Percentiles rank a stretch among this genome's conserved stretches.
phyloP scores from a whole-genome alignment of 2,329 filamentous ascomycete species.

The Chaetoscypha palmicola region DNA sequence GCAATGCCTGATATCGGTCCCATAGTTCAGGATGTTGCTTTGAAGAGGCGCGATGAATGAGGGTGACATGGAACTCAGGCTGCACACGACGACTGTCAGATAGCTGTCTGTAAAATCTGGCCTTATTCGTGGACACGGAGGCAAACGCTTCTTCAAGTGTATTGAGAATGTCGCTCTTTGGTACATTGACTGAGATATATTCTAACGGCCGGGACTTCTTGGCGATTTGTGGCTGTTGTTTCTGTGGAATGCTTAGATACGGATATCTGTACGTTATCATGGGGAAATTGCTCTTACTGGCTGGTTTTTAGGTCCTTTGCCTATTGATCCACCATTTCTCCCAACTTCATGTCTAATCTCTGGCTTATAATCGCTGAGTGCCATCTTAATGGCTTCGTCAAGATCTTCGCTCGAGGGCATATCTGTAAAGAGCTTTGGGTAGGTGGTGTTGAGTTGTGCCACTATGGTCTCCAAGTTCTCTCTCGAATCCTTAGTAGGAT shows the following conservation, averaged over 20 bases:
- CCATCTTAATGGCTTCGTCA: conserved; percentile 69
- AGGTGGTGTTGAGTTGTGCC: conserved; percentile 62
- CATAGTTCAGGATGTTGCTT: conserved; percentile 62
- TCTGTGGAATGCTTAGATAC: conserved; percentile 4
- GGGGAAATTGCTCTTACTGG: conserved; percentile 16
- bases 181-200: conserved; percentile 56
- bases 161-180: conserved; percentile 42
- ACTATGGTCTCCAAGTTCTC: conserved; percentile 79
- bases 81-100: conserved; percentile 70
- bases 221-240: conserved; percentile 30
- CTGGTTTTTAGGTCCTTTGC: conserved; percentile 18
- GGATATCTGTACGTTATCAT: conserved; percentile 2
- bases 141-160: conserved; percentile 67
- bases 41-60: conserved; percentile 70
- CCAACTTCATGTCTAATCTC: conserved; percentile 70
- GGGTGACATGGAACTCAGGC: conserved; percentile 82
- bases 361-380: conserved; percentile 71
- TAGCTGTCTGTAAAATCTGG: conserved; percentile 70
- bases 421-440: conserved; percentile 66
- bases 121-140: conserved; percentile 41
- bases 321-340: conserved; percentile 35
- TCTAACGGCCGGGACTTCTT: conserved; percentile 50
- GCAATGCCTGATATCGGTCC: conserved; percentile 61
- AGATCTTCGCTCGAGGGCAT: conserved; percentile 68
- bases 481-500: conserved; percentile 69